Evolutionary conservation across 257 asterid genomes (phyloP).

Genomic region (Prunella vulgaris): DNA sequence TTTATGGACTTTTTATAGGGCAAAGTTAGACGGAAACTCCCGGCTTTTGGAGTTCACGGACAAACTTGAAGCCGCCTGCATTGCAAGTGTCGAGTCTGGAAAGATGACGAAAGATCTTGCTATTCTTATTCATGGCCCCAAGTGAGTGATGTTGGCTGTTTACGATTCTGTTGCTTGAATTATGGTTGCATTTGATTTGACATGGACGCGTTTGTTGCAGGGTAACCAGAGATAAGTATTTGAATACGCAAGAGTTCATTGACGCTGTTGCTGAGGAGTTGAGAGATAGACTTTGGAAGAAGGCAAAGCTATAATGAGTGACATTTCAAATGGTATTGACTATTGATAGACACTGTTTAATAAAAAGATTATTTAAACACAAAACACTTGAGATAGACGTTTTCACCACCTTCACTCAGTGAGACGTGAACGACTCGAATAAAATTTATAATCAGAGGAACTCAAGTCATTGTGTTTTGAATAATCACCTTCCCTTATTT

Average conservation of each 20-base stretch:
- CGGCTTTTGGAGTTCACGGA: constrained; percentile 69
- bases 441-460: too few relatives aligned
- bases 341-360: not conserved
- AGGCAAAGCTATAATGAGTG: constrained; percentile 34
- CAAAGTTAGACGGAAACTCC: constrained; percentile 69
- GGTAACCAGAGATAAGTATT: constrained; percentile 41
- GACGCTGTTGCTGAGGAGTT: constrained; percentile 61
- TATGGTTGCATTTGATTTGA: not conserved
- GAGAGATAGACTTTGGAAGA: constrained; percentile 40
- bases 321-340: not conserved
- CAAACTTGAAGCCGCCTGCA: constrained; percentile 84
- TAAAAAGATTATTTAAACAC: not conserved
- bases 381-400: too few relatives aligned
- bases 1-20: constrained; percentile 39
- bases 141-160: constrained; percentile 40
- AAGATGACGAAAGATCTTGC: constrained; percentile 99
- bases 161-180: not conserved
- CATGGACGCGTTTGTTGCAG: constrained; percentile 28
- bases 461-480: too few relatives aligned
- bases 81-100: constrained; percentile 77
- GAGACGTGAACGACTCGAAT: too few relatives aligned
- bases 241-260: constrained; percentile 71
- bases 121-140: constrained; percentile 75
- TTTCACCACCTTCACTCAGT: too few relatives aligned
- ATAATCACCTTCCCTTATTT: too few relatives aligned